Percentiles rank a stretch among this genome's conserved stretches.
These are phyloP conservation scores for Penicillium sclerotiorum DNA, from an alignment of 2,329 filamentous ascomycete genomes.

Conservation along the genomic window DNA sequence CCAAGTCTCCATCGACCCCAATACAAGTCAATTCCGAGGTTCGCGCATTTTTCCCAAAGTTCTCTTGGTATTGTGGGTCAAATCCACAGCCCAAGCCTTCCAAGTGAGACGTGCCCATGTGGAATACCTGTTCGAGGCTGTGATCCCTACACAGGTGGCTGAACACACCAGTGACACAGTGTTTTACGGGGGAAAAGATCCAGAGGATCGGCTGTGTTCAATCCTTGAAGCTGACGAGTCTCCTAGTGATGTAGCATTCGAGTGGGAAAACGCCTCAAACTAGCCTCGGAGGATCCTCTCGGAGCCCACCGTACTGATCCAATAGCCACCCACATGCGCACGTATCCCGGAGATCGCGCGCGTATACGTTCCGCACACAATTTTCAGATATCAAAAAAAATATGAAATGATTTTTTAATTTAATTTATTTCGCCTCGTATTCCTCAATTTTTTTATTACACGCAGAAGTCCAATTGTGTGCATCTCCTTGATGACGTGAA, in stretches of 20 bases:
- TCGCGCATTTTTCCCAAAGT: neutral
- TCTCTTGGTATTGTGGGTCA: conserved; percentile 1
- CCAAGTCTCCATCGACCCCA: neutral
- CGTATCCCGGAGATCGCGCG: conserved; percentile 2
- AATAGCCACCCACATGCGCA: neutral
- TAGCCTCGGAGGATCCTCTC: conserved; percentile 8
- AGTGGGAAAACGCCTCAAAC: conserved; percentile 3
- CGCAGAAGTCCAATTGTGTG: too few species aligned
- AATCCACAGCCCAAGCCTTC: neutral
- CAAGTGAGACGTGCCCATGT: neutral
- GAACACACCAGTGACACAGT: conserved; percentile 2
- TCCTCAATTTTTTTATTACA: too few species aligned
- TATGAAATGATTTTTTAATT: neutral
- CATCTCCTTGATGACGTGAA: neutral
- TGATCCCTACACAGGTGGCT: neutral
- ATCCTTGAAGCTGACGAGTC: conserved; percentile 3
- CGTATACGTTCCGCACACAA: conserved; percentile 8
- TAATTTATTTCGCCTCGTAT: neutral
- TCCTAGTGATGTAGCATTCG: neutral
- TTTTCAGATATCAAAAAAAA: too few species aligned
- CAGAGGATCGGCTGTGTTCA: too few species aligned
- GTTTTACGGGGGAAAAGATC: neutral
- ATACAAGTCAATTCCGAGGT: neutral
- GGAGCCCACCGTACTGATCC: conserved; percentile 1
- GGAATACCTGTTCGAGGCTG: neutral